Base-by-base conservation (phyloP, 75 land plant genomes). In the Ceratopteris richardii region DNA sequence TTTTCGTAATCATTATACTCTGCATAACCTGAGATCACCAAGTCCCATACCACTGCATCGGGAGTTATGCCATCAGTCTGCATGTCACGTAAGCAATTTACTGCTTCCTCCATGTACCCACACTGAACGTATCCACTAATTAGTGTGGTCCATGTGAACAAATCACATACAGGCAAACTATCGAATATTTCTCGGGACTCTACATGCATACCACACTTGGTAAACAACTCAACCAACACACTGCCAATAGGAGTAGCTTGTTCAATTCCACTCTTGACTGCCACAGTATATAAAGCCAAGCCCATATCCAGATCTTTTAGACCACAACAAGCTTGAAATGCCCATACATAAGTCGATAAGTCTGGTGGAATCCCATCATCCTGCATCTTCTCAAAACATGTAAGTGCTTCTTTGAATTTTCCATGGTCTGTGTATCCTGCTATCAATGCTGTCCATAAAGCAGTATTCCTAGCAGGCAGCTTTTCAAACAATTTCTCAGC, bases 61-160 rank as follows among this genome's bases (percentile, higher is more conserved):
- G 55, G 65, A 29, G 44, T 29, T 37, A 37, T 21, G 22, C 50
- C 66, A n/a, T 47, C 24, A 10, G 31, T 33, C 30, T 50, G 67
- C 77, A 83, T 83, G 31, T 60, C 51, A 50, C 56, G 20, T n/a
- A 83, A 80, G 21, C 72, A 47, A 16, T 25, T 43, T 12, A 73
- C 43, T 11, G 86, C 80, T 48, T 69, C 58, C 33, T 60, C 22
- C 10, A 64, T 70, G 44, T 54, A 21, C 14, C 85, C 75, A 43
- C 72, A 66, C 65, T 69, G 60, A 30, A 80, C 77, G 44, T 82
- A 67, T 23, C 66, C 83, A 9, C 58, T 64, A 16, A 81, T 75
- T 73, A 85, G 71, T 1, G 81, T 51, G 19, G 66, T 81, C 88
- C 88, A 85, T 6, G 88, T 63, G 10, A 80, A 60, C 14, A 69